These are phyloP conservation scores for Rhodotorula sphaerocarpa DNA, from an alignment of 768 basidiomycete genomes.

Conservation along the genomic window DNA sequence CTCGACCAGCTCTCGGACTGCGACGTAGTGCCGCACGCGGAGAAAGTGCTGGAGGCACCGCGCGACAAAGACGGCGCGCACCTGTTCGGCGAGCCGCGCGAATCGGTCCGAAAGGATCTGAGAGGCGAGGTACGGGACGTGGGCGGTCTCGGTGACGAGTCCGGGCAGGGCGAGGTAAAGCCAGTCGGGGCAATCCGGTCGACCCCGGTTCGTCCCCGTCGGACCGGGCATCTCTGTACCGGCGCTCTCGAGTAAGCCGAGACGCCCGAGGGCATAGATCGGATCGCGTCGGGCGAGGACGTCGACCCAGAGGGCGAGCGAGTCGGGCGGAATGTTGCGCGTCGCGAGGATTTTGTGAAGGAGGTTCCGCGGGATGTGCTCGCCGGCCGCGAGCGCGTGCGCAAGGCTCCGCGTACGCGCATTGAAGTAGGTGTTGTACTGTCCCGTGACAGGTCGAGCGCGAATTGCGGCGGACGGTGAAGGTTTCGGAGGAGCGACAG, in stretches of 20 bases:
- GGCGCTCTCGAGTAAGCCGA: slow-evolving; percentile 31
- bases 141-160: slow-evolving; percentile 4
- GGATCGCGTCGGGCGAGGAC: slow-evolving; percentile 18
- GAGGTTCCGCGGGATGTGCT: slow-evolving; percentile 12
- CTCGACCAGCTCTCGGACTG: slow-evolving; percentile 29
- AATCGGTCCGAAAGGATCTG: slow-evolving; percentile 20
- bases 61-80: slow-evolving; percentile 13
- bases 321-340: slow-evolving; percentile 5
- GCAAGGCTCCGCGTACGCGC: slow-evolving; percentile 21
- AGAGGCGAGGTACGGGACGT: slow-evolving; percentile 28
- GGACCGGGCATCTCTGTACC: background rate
- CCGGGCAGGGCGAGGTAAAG: slow-evolving; percentile 19
- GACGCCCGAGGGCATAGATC: slow-evolving; percentile 7
- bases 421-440: background rate
- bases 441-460: background rate
- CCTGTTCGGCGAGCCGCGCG: slow-evolving; percentile 3
- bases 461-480: background rate
- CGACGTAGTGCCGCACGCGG: slow-evolving; percentile 28
- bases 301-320: slow-evolving; percentile 26
- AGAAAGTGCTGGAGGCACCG: slow-evolving; percentile 24
- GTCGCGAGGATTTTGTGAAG: slow-evolving; percentile 16
- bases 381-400: slow-evolving; percentile 10
- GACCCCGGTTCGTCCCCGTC: background rate
- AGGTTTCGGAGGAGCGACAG: background rate
- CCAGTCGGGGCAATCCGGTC: slow-evolving; percentile 21